phyloP scores from a whole-genome alignment of 2,329 filamentous ascomycete genomes.

The Zymoseptoria ardabiliae region DNA sequence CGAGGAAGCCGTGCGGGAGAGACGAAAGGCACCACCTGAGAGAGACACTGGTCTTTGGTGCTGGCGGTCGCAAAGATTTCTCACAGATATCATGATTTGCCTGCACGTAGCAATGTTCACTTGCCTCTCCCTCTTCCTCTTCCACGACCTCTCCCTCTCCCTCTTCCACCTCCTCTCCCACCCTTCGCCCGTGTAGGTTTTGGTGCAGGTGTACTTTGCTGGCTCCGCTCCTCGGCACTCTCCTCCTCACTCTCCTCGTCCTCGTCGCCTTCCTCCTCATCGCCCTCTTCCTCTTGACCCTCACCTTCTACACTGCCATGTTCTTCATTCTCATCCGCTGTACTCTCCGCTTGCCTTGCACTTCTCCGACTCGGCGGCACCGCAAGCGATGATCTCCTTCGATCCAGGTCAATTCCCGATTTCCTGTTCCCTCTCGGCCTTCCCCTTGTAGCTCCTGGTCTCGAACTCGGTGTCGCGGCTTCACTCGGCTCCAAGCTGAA shows the following conservation, averaged over 20 bases:
- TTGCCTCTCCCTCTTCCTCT: constrained; percentile 1
- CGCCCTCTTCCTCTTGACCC: constrained; percentile 18
- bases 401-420: constrained; percentile 2
- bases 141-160: not conserved
- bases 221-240: not conserved
- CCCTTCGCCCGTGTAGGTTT: not conserved
- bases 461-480: constrained; percentile 14
- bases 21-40: too few species aligned
- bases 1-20: too few species aligned
- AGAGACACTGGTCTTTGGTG: too few species aligned
- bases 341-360: constrained; percentile 23
- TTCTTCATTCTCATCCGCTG: constrained; percentile 20
- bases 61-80: too few species aligned
- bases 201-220: not conserved
- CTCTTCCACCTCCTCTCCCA: constrained; percentile 1
- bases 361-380: constrained; percentile 16
- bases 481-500: constrained; percentile 26
- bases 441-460: constrained; percentile 8
- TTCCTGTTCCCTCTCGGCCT: constrained; percentile 10
- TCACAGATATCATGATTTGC: too few species aligned
- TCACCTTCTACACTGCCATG: constrained; percentile 8
- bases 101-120: not conserved
- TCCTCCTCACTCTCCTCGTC: constrained; percentile 17
- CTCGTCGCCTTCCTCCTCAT: constrained; percentile 16
- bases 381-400: constrained; percentile 8